These are phyloP conservation scores for Galerina sulciceps DNA, from an alignment of 768 basidiomycete genomes.

Conservation along the genomic window DNA sequence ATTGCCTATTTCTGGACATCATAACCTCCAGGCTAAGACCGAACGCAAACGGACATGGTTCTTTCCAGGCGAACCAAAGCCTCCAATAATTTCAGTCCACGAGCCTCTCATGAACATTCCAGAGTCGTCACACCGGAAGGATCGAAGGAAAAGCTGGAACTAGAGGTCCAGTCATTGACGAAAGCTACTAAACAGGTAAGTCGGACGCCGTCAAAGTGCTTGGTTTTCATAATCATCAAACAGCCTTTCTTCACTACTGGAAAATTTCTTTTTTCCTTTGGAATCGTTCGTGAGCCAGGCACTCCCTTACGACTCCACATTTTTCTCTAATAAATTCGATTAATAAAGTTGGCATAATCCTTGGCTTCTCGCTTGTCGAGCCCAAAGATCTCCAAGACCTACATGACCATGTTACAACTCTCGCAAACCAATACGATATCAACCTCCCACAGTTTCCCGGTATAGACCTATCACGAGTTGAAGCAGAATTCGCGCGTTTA, in stretches of 20 bases:
- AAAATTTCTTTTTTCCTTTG: slow-evolving; percentile 73
- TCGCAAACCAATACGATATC: slow-evolving; percentile 75
- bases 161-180: slow-evolving; percentile 20
- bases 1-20: not conserved
- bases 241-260: slow-evolving; percentile 38
- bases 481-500: slow-evolving; percentile 72
- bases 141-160: slow-evolving; percentile 21
- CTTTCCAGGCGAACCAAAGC: slow-evolving; percentile 12
- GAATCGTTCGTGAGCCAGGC: slow-evolving; percentile 54
- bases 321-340: not conserved
- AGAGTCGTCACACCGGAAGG: not conserved
- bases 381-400: slow-evolving; percentile 70
- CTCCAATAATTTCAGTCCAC: too few relatives aligned
- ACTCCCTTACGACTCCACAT: not conserved
- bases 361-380: slow-evolving; percentile 70
- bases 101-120: too few relatives aligned
- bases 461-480: slow-evolving; percentile 69
- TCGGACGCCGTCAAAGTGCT: not conserved
- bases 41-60: slow-evolving; percentile 10
- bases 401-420: slow-evolving; percentile 65
- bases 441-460: slow-evolving; percentile 64
- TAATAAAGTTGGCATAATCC: slow-evolving; percentile 60
- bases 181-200: slow-evolving; percentile 18
- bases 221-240: too few relatives aligned
- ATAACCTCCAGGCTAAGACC: not conserved